Percentiles rank a stretch among this genome's conserved stretches.
Conservation (phyloP, 129 eudicot genomes). For the Erigeron canadensis region DNA sequence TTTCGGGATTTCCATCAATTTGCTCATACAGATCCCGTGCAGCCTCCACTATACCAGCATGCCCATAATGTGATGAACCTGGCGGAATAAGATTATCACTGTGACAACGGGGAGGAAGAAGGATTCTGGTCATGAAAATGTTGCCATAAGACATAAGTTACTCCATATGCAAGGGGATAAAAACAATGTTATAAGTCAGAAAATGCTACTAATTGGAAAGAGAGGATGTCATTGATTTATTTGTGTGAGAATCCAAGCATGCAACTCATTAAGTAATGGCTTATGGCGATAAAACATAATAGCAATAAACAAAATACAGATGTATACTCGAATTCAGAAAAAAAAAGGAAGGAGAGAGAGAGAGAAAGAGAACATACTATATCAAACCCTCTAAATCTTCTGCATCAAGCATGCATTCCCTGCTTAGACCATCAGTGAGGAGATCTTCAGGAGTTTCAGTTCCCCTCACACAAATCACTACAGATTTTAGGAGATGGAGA, state of each 20-base stretch:
- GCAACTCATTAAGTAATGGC: too few species aligned
- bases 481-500: constrained; percentile 48
- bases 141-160: constrained; percentile 19
- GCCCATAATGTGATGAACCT: constrained; percentile 58
- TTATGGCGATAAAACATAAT: not conserved
- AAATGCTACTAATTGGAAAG: not conserved
- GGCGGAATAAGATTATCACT: constrained; percentile 49
- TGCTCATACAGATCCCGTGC: constrained; percentile 60
- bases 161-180: constrained; percentile 13
- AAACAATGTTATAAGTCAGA: not conserved
- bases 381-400: constrained; percentile 61
- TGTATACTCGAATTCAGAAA: not conserved
- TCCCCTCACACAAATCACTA: constrained; percentile 67
- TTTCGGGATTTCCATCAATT: constrained; percentile 52
- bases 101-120: constrained; percentile 37
- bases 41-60: constrained; percentile 72
- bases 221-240: not conserved
- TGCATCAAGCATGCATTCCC: constrained; percentile 51
- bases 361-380: constrained; percentile 37
- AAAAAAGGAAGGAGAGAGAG: not conserved
- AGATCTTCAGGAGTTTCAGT: constrained; percentile 88
- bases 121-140: constrained; percentile 36
- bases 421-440: constrained; percentile 68
- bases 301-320: constrained; percentile 2
- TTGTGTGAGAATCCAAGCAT: not conserved